phyloP scores from a whole-genome alignment of 306 rosid species.

The Cicer judaicum region DNA sequence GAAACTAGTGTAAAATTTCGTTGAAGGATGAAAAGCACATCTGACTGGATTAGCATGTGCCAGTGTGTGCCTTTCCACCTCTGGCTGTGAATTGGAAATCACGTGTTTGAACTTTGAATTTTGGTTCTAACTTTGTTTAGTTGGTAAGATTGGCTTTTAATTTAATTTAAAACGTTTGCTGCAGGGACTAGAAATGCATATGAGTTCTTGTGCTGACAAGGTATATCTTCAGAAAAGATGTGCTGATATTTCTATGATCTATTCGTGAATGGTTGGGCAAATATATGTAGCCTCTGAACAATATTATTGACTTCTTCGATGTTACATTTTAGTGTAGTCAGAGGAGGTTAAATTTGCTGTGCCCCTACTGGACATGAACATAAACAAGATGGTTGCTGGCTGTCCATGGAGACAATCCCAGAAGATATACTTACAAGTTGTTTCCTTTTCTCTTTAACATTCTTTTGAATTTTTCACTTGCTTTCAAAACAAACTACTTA shows the following conservation, averaged over 20 bases:
- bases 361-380: conserved; percentile 82
- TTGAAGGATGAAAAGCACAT: not conserved
- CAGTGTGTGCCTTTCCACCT: conserved; percentile 19
- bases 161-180: conserved; percentile 24
- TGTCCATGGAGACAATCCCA: conserved; percentile 86
- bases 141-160: conserved; percentile 1
- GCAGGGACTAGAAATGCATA: conserved; percentile 96
- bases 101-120: conserved; percentile 29
- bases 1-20: not conserved
- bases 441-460: conserved; percentile 31
- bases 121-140: conserved; percentile 26
- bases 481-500: conserved; percentile 33
- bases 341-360: conserved; percentile 95
- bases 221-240: conserved; percentile 55
- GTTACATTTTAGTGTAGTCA: conserved; percentile 80
- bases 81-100: conserved; percentile 7
- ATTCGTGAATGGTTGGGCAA: conserved; percentile 34
- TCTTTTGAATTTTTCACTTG: conserved; percentile 15
- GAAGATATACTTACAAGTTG: conserved; percentile 90
- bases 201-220: conserved; percentile 72
- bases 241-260: conserved; percentile 37
- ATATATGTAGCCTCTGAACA: conserved; percentile 53
- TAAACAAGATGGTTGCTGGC: conserved; percentile 83
- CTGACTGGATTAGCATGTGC: conserved; percentile 1
- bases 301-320: conserved; percentile 60